phyloP scores from a whole-genome alignment of 1,139 yeast species.

The Barnettozyma hawaiiensis region DNA sequence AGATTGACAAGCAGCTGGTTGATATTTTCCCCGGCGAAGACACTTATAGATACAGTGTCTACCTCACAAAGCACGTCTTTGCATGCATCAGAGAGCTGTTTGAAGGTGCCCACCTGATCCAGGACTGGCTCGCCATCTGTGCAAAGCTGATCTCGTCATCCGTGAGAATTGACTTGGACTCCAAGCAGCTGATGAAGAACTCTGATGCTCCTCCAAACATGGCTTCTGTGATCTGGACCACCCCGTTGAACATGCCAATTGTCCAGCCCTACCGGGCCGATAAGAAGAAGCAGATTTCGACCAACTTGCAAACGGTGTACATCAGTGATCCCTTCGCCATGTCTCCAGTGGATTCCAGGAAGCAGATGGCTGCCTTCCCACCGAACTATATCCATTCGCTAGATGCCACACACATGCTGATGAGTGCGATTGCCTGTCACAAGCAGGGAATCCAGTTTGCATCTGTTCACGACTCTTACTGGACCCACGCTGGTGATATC shows the following conservation, averaged over 20 bases:
- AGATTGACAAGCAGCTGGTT: slow-evolving; percentile 65
- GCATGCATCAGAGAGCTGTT: slow-evolving; percentile 81
- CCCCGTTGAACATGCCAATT: slow-evolving; percentile 89
- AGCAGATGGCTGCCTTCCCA: slow-evolving; percentile 91
- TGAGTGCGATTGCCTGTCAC: slow-evolving; percentile 82
- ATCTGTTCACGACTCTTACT: slow-evolving; percentile 95
- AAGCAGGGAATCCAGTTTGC: slow-evolving; percentile 71
- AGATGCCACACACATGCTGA: slow-evolving; percentile 95
- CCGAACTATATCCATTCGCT: slow-evolving; percentile 94
- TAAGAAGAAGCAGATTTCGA: slow-evolving; percentile 57
- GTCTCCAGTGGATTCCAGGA: slow-evolving; percentile 78
- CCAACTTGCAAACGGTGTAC: slow-evolving; percentile 78
- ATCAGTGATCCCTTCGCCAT: slow-evolving; percentile 81
- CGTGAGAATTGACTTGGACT: slow-evolving; percentile 54
- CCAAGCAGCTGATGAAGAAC: slow-evolving; percentile 28
- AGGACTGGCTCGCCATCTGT: slow-evolving; percentile 90
- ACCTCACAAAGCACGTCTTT: slow-evolving; percentile 74
- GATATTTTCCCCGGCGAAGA: slow-evolving; percentile 36
- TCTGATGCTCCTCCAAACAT: slow-evolving; percentile 52
- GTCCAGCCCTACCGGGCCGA: slow-evolving; percentile 89
- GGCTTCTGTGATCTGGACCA: slow-evolving; percentile 95
- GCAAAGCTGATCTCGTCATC: slow-evolving; percentile 80
- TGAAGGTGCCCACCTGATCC: slow-evolving; percentile 89
- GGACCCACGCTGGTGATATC: slow-evolving; percentile 94
- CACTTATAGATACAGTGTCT: slow-evolving; percentile 44